Evolutionary conservation across 2,329 filamentous ascomycete genomes (phyloP).

Genomic region (Pseudogymnoascus sp.): DNA sequence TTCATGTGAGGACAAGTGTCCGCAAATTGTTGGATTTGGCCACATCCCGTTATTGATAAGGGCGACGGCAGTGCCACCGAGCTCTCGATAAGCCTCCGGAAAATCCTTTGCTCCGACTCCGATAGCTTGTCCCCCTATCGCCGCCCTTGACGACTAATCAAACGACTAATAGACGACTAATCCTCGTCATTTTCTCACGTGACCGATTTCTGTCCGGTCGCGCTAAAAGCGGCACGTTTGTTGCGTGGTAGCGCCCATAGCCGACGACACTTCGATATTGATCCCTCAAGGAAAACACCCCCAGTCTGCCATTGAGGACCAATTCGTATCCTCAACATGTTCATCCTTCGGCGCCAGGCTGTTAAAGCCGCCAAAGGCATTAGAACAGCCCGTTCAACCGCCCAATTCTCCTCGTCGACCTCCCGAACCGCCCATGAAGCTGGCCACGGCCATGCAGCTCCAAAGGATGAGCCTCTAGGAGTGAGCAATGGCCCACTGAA

Average conservation of each 20-base stretch:
- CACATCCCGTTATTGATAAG: constrained; percentile 6
- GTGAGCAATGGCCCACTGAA: constrained; percentile 28
- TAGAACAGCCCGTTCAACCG: constrained; percentile 14
- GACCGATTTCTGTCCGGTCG: neutral
- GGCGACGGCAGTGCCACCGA: neutral
- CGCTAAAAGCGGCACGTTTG: constrained; percentile 9
- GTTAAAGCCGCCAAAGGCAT: constrained; percentile 23
- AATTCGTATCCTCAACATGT: constrained; percentile 19
- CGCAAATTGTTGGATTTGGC: constrained; percentile 2
- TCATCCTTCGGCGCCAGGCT: constrained; percentile 27
- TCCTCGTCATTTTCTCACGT: neutral
- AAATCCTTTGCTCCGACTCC: constrained; percentile 1
- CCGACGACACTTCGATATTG: constrained; percentile 8
- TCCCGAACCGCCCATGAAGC: constrained; percentile 16
- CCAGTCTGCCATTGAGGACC: constrained; percentile 5
- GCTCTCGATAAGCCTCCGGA: constrained; percentile 6
- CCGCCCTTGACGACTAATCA: neutral
- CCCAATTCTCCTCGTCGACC: constrained; percentile 10
- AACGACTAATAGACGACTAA: neutral
- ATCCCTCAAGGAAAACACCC: constrained; percentile 2
- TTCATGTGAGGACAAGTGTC: constrained; percentile 1
- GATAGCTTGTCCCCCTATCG: neutral
- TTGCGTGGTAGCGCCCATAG: constrained; percentile 9
- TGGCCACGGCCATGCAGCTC: constrained; percentile 30
- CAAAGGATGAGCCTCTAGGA: constrained; percentile 42